Percentiles rank a stretch among this genome's conserved stretches.
Evolutionary conservation across 2,329 filamentous ascomycete genomes (phyloP).

Genomic region (Colletotrichum sp.): DNA sequence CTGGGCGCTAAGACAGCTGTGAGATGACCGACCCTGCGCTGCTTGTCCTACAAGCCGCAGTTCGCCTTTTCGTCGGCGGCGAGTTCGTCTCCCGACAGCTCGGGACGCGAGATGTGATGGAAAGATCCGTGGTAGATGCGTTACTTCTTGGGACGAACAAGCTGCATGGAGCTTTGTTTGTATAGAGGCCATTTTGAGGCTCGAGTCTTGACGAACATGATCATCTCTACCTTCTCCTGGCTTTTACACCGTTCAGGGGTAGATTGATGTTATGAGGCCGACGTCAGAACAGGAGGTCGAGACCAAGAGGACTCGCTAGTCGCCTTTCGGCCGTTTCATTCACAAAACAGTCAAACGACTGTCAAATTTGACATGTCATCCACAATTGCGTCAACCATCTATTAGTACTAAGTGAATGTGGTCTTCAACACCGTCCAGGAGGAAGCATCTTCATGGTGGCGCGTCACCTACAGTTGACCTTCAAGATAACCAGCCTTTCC

Average conservation of each 20-base stretch:
- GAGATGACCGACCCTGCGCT: background rate
- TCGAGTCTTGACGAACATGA: background rate
- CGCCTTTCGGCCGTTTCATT: background rate
- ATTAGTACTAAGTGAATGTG: too few relatives aligned
- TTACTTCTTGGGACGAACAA: background rate
- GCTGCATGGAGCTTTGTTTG: background rate
- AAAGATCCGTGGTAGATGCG: background rate
- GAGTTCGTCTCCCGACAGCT: background rate
- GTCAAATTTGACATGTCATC: background rate
- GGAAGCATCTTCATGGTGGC: background rate
- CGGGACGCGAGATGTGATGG: background rate
- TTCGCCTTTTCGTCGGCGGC: background rate
- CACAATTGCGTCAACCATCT: too few relatives aligned
- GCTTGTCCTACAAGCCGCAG: background rate
- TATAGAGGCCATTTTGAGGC: background rate
- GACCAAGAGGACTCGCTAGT: background rate
- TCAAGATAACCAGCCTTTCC: background rate
- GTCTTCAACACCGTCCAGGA: background rate
- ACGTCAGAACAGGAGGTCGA: accelerated
- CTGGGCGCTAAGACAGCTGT: background rate
- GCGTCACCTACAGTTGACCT: background rate
- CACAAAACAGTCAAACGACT: accelerated
- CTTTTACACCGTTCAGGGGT: background rate
- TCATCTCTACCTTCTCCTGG: background rate
- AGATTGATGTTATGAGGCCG: accelerated